A percentile compares a stretch with the other conserved stretches of the same genome.
phyloP scores from a whole-genome alignment of 768 basidiomycete species.

The Tricholoma sp. region DNA sequence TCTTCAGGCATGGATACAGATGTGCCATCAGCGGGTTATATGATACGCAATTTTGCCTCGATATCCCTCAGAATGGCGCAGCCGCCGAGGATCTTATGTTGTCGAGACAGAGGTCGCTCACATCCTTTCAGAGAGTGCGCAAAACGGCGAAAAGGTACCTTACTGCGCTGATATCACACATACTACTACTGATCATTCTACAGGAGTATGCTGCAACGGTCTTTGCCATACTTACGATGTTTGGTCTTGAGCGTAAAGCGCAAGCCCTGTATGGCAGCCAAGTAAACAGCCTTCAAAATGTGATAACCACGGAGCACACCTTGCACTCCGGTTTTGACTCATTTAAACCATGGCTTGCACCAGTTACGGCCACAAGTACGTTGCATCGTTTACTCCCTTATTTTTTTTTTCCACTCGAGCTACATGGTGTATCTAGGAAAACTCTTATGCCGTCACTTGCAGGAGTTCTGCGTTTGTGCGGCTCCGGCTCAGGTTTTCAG shows the following conservation, averaged over 20 bases:
- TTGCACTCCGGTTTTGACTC: background rate
- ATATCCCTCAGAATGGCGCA: background rate
- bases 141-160: background rate
- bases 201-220: background rate
- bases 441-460: background rate
- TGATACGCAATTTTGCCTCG: background rate
- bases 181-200: background rate
- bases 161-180: background rate
- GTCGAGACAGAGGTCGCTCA: background rate
- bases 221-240: background rate
- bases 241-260: background rate
- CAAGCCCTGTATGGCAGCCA: background rate
- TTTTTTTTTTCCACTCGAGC: slow-evolving; percentile 1
- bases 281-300: slow-evolving; percentile 1
- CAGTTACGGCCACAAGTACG: slow-evolving; percentile 1
- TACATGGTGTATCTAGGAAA: slow-evolving; percentile 2
- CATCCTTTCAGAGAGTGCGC: background rate
- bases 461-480: too few species aligned
- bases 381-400: background rate
- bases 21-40: too few species aligned
- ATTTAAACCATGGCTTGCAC: slow-evolving; percentile 2
- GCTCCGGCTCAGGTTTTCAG: too few species aligned
- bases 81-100: background rate
- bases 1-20: slow-evolving; percentile 5
- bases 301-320: background rate